Base-by-base conservation (phyloP, 768 basidiomycete species). In the Naganishia kalamii region DNA sequence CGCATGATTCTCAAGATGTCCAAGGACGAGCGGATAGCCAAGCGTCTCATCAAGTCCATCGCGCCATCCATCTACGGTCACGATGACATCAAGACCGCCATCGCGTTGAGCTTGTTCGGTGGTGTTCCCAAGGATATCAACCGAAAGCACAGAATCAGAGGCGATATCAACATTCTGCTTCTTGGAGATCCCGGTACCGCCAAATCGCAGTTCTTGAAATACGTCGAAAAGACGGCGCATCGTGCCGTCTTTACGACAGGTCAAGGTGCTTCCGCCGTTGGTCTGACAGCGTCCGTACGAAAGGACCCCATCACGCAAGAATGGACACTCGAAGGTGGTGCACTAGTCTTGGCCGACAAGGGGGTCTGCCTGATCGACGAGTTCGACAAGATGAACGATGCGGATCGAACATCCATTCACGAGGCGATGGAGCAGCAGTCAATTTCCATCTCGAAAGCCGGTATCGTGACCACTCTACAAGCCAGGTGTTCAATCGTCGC, bases 341-440 rank as follows among this genome's bases (percentile, higher is more conserved):
- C 96, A 2, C 82, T 99, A 11, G 96, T 99, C n/a, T 82, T 99
- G 21, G 96, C 96, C 2, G 96, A 99, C 80, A 96, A 94, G 79
- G 96, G 96, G 13, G 90, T 88, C 29, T 98, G 96, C 74, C 81
- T 98, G 40, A 99, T 99, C 70, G 96, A 99, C 80, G 96, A 98
- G 78, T 98, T 99, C 77, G 96, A 99, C 82, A 99, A 99, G 82
- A 99, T 99, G 96, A 98, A 98, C 79, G 96, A 98, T 72, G 84
- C 90, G 17, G 94, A 99, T 77, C 84, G 94, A 71, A 98, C 93
- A 17, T 96, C 92, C 4, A 98, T 99, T 72, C 96, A 98, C 81
- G 96, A 99, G 78, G 96, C 96, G 1, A 99, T 99, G 96, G 96
- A 99, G 76, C 96, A 99, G 80, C 96, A 98, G 77, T 89, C 91